phyloP scores from a whole-genome alignment of 1,284 basidiomycete species.

The Marasmius sp. region DNA sequence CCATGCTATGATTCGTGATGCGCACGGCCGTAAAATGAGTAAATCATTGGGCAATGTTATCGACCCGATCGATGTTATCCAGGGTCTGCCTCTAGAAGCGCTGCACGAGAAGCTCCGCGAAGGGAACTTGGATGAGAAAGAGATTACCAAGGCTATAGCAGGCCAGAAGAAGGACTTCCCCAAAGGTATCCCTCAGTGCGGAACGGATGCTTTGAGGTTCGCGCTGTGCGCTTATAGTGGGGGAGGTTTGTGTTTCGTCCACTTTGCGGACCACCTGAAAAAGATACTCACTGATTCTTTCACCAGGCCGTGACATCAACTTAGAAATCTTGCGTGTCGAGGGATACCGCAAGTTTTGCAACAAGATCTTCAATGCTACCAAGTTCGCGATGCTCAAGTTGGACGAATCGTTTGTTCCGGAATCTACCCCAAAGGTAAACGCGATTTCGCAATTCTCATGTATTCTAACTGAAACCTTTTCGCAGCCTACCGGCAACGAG shows the following conservation, averaged over 20 bases:
- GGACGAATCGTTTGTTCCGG: slow-evolving; percentile 80
- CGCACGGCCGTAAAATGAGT: slow-evolving; percentile 98
- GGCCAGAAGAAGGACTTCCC: slow-evolving; percentile 99
- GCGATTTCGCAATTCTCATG: slow-evolving; percentile 5
- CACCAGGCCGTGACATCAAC: slow-evolving; percentile 89
- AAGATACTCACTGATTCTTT: not conserved
- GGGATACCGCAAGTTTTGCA: slow-evolving; percentile 99
- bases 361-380: slow-evolving; percentile 99
- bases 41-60: slow-evolving; percentile 99
- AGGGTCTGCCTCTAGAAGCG: slow-evolving; percentile 81
- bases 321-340: slow-evolving; percentile 97
- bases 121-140: slow-evolving; percentile 94
- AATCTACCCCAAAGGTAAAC: slow-evolving; percentile 63
- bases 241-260: slow-evolving; percentile 53
- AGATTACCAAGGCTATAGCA: slow-evolving; percentile 87
- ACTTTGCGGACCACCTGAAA: not conserved
- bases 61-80: slow-evolving; percentile 95
- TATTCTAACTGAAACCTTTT: not conserved
- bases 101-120: slow-evolving; percentile 87
- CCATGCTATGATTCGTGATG: slow-evolving; percentile 99
- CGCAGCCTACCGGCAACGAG: slow-evolving; percentile 84
- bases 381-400: slow-evolving; percentile 98
- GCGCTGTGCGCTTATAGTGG: slow-evolving; percentile 94
- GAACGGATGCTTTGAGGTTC: slow-evolving; percentile 95
- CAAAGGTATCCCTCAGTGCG: slow-evolving; percentile 98